Evolutionary conservation across 768 basidiomycete genomes (phyloP).

Genomic region (Tylopilus subfusipes): DNA sequence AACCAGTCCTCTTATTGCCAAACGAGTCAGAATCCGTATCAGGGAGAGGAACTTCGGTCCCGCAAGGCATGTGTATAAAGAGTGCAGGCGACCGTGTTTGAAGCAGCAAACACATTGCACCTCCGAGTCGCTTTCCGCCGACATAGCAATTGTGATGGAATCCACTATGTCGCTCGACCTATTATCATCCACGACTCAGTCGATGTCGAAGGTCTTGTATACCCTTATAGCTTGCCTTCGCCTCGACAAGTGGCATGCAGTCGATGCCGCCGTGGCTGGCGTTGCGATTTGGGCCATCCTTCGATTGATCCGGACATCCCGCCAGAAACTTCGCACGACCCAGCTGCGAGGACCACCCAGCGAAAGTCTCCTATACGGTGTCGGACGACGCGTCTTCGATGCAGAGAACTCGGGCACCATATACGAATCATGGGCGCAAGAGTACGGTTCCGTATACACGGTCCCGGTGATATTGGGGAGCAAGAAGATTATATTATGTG

Average conservation of each 20-base stretch:
- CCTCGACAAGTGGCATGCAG: not conserved
- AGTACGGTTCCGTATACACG: slow-evolving; percentile 18
- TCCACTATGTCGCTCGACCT: not conserved
- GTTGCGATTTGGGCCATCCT: slow-evolving; percentile 3
- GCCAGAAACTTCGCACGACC: slow-evolving; percentile 9
- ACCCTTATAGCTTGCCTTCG: not conserved
- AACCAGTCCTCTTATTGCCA: too few species aligned
- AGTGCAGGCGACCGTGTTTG: too few species aligned
- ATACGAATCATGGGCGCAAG: slow-evolving; percentile 23
- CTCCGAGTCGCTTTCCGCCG: too few species aligned
- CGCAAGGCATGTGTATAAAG: too few species aligned
- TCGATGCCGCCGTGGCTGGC: not conserved
- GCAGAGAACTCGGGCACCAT: slow-evolving; percentile 1
- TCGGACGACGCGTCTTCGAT: slow-evolving; percentile 1
- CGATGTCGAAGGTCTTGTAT: not conserved
- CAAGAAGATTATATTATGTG: slow-evolving; percentile 26
- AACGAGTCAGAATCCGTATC: too few species aligned
- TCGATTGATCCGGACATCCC: slow-evolving; percentile 20
- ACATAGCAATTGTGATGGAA: too few species aligned
- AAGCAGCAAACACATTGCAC: too few species aligned
- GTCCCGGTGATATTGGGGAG: slow-evolving; percentile 15
- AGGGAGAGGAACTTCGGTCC: too few species aligned
- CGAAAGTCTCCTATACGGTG: slow-evolving; percentile 17
- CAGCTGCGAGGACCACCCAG: slow-evolving; percentile 18
- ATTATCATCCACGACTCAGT: not conserved